Base-by-base conservation (phyloP, 2,329 filamentous ascomycete genomes). In the Nannizziopsis arthrosporioides region DNA sequence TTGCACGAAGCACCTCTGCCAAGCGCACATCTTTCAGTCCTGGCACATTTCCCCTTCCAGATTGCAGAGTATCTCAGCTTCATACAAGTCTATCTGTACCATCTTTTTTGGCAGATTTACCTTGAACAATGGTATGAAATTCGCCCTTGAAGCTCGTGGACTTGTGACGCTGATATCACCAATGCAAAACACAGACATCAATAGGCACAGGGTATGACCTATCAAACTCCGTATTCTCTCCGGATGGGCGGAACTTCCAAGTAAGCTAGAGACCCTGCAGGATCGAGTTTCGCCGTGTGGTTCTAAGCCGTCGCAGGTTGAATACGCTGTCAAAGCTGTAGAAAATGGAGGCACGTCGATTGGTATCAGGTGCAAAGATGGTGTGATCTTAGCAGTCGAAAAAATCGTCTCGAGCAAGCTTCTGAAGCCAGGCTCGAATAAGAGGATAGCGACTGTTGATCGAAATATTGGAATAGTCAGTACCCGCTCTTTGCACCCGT, bases 151-250 rank as follows among this genome's bases (percentile, higher is more conserved):
- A 27, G 22, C 22, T 27, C 22, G 7, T 27, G 22, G 22, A 27
- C 3, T 27, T 7, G 7, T 27, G 22, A 4, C 22, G 7, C 22
- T 15, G 31, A 39, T 40, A 10, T 42, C 27, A 7, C 3, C 22
- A 7, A 27, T n/a, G 18, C 38, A 41, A 14, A 48, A 34, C 42
- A 22, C 53, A 98, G 92, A 98, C 92, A 64, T 98, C 92, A 65
- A 98, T 98, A 84, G 92, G 92, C 66, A 98, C 92, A 63, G 92
- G 92, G 65, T 98, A 98, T 74, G 92, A 98, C 80, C 84, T 98
- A 62, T 87, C 87, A 68, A 98, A 98, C 79, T 96, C 92, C 64
- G 93, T 96, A 75, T 98, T 96, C 77, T 96, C 92, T 42, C 92
- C 92, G 57, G 92, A 98, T 73, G 92, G 92, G 65, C 85, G 92